phyloP scores from a whole-genome alignment of 1,284 basidiomycete genomes.

The Puccinia brachypodii region DNA sequence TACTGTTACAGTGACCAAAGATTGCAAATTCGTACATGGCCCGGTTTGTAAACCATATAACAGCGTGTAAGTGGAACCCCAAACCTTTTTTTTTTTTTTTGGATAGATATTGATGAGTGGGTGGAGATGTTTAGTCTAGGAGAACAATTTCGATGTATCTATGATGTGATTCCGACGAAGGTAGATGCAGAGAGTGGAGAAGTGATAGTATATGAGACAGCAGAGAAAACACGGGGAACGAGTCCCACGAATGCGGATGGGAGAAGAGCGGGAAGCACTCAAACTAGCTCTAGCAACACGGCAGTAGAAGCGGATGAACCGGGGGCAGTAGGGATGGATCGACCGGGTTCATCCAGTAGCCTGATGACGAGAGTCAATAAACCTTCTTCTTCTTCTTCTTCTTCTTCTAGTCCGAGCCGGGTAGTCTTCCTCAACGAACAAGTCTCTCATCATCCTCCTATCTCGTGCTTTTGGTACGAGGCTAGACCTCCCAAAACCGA shows the following conservation, averaged over 20 bases:
- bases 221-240: neutral
- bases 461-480: constrained; percentile 79
- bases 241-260: neutral
- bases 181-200: constrained; percentile 26
- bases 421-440: constrained; percentile 61
- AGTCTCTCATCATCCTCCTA: constrained; percentile 93
- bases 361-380: constrained; percentile 44
- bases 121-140: constrained; percentile 1
- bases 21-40: constrained; percentile 76
- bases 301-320: neutral
- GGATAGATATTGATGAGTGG: too few relatives aligned
- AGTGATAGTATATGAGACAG: constrained; percentile 2
- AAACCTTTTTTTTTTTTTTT: too few relatives aligned
- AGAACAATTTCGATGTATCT: constrained; percentile 49
- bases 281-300: constrained; percentile 8
- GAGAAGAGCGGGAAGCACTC: constrained; percentile 19
- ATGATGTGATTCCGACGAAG: constrained; percentile 10
- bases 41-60: constrained; percentile 43
- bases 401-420: constrained; percentile 73
- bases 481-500: constrained; percentile 50
- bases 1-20: constrained; percentile 68
- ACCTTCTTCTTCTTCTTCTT: too few relatives aligned
- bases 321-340: neutral
- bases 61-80: constrained; percentile 61
- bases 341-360: constrained; percentile 1